Evolutionary conservation across 2,329 filamentous ascomycete genomes (phyloP), one percentile per base, ranked within the genome.

Genomic region (Apiospora malaysiana): DNA sequence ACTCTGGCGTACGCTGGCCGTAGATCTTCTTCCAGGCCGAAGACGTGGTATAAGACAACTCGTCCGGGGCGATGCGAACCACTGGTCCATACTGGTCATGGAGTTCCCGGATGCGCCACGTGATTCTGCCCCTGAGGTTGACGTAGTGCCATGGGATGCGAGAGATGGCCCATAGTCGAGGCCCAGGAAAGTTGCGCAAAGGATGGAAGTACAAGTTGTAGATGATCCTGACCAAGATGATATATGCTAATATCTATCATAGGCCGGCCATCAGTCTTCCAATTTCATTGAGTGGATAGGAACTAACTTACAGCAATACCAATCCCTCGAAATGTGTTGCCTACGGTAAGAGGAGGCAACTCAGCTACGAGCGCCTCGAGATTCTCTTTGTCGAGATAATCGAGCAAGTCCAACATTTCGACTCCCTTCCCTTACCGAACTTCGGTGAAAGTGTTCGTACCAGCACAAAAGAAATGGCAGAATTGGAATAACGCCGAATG

Each of bases 61-160:
- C 47, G 76, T 82, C 77, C 0, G 83, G 83, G 2, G 76, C 75
- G 59, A 83, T 74, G 4, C 83, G 81, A 9, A 85, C 82, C 6
- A 84, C 76, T 1, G 77, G 76, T 8, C 83, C 83, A 68, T 82
- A 83, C 68, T 79, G 75, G 9, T 75, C 71, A 69, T 82, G 80
- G 23, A 82, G 73, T 2, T 75, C 69, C 68, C 21, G 69, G 51
- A 76, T 72, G 21, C 73, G 69, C 14, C 71, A 59, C 4, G 70
- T 66, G 32, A 75, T 40, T 10, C 70, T 74, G 21, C 76, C 76
- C 10, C 51, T 49, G 16, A 71, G 12, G n/a, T 71, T 49, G n/a
- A 47, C 56, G 18, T 70, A 25, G 45, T 59, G 65, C 63, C 40
- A 63, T 9, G 72, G 69, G 6, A 75, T 2, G 12, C 56, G 66